A percentile compares a stretch with the other conserved stretches of the same genome.
Evolutionary conservation across 2,329 filamentous ascomycete genomes (phyloP).

Genomic region (Mycosphaerella sp.): DNA sequence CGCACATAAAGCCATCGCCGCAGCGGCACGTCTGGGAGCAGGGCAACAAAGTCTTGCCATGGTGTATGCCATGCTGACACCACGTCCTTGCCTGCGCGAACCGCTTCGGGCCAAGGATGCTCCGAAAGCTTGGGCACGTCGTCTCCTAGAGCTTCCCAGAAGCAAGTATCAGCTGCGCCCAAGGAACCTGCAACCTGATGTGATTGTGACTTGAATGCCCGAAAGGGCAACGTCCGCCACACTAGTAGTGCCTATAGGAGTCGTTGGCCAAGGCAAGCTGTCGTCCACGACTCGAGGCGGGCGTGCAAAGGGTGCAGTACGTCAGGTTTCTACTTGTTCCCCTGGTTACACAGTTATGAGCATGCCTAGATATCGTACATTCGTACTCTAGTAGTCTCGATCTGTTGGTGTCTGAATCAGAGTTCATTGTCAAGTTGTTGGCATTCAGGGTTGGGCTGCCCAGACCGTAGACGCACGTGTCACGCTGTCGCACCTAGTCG

Average conservation of each 20-base stretch:
- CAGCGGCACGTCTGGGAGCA: conserved; percentile 3
- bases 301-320: no score
- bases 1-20: conserved; percentile 6
- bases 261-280: no score
- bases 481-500: neutral
- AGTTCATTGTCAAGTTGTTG: no score
- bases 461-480: neutral
- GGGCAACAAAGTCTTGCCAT: conserved; percentile 10
- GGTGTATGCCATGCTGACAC: conserved; percentile 15
- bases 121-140: conserved; percentile 6
- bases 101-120: conserved; percentile 8
- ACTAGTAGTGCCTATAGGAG: no score
- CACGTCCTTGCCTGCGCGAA: conserved; percentile 10
- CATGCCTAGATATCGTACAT: no score
- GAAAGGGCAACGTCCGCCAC: no score
- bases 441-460: neutral
- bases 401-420: no score
- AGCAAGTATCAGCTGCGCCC: conserved; percentile 7
- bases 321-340: no score
- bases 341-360: no score
- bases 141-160: neutral
- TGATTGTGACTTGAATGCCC: no score
- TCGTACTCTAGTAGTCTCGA: no score
- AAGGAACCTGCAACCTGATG: neutral
- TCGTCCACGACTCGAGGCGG: no score